Evolutionary conservation across 2,329 filamentous ascomycete species (phyloP).

Genomic region (Mycosphaerella sp.): DNA sequence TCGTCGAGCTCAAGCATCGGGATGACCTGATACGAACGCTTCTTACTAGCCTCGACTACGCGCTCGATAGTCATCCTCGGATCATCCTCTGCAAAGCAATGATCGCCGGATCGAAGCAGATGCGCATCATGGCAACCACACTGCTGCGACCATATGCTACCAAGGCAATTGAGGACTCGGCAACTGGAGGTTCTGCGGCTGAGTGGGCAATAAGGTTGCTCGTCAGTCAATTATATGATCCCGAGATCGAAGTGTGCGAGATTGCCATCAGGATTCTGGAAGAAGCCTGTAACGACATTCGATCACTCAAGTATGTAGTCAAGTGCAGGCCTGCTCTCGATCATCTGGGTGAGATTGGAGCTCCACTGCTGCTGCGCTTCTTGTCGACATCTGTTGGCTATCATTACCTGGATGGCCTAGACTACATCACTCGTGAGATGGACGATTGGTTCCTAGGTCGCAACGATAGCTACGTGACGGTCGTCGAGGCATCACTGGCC

Average conservation of each 20-base stretch:
- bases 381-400: slow-evolving; percentile 95
- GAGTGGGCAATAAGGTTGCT: slow-evolving; percentile 95
- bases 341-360: slow-evolving; percentile 93
- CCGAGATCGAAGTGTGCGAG: slow-evolving; percentile 92
- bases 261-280: slow-evolving; percentile 95
- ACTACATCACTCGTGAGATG: slow-evolving; percentile 99
- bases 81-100: slow-evolving; percentile 91
- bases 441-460: slow-evolving; percentile 98
- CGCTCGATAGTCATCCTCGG: slow-evolving; percentile 73
- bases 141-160: slow-evolving; percentile 81
- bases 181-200: slow-evolving; percentile 56
- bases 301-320: slow-evolving; percentile 90
- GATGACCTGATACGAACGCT: slow-evolving; percentile 87
- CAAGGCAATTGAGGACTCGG: slow-evolving; percentile 43
- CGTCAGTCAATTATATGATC: slow-evolving; percentile 98
- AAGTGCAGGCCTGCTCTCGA: slow-evolving; percentile 92
- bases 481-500: slow-evolving; percentile 93
- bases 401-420: slow-evolving; percentile 90
- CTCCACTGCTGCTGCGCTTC: slow-evolving; percentile 84
- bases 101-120: slow-evolving; percentile 83
- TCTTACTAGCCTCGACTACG: slow-evolving; percentile 88
- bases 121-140: slow-evolving; percentile 84
- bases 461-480: slow-evolving; percentile 89
- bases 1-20: slow-evolving; percentile 82
- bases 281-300: slow-evolving; percentile 90